Evolutionary conservation across 768 basidiomycete species (phyloP).

Genomic region (Lanmaoa pseudosensibilis): DNA sequence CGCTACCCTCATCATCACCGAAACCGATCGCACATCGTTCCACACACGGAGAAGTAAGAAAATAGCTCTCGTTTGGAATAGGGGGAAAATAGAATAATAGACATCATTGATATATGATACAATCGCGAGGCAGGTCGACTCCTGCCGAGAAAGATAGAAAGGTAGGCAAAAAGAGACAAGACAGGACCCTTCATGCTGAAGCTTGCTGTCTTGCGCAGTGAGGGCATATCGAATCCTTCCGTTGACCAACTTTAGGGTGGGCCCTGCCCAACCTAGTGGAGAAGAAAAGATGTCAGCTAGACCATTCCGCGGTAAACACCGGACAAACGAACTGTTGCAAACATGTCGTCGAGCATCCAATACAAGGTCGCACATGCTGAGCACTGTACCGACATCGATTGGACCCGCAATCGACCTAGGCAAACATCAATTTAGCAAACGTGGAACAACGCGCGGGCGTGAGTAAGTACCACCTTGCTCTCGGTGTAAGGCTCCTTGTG

Average conservation of each 20-base stretch:
- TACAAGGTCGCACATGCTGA: constrained; percentile 35
- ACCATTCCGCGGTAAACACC: background rate
- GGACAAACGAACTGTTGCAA: constrained; percentile 36
- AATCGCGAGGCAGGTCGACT: background rate
- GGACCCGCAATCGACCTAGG: constrained; percentile 44
- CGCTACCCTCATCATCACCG: constrained; percentile 5
- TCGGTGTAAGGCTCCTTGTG: constrained; percentile 35
- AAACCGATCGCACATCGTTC: constrained; percentile 11
- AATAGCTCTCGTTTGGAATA: background rate
- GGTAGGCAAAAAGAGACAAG: background rate
- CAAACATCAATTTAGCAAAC: constrained; percentile 8
- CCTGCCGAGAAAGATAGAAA: background rate
- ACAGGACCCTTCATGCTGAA: constrained; percentile 2
- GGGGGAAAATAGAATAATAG: constrained; percentile 22
- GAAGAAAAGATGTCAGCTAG: constrained; percentile 14
- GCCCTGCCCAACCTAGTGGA: constrained; percentile 25
- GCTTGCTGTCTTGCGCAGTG: constrained; percentile 21
- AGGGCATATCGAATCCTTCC: constrained; percentile 19
- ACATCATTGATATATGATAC: constrained; percentile 17
- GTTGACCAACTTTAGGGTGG: constrained; percentile 18
- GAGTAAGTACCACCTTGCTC: constrained; percentile 29
- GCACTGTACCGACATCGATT: constrained; percentile 45
- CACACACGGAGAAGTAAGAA: background rate
- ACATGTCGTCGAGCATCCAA: constrained; percentile 40
- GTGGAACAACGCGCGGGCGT: constrained; percentile 27